These are phyloP conservation scores for Blepharisma japonicum DNA, from an alignment of 73 alveolate genomes.

Conservation along the genomic window DNA sequence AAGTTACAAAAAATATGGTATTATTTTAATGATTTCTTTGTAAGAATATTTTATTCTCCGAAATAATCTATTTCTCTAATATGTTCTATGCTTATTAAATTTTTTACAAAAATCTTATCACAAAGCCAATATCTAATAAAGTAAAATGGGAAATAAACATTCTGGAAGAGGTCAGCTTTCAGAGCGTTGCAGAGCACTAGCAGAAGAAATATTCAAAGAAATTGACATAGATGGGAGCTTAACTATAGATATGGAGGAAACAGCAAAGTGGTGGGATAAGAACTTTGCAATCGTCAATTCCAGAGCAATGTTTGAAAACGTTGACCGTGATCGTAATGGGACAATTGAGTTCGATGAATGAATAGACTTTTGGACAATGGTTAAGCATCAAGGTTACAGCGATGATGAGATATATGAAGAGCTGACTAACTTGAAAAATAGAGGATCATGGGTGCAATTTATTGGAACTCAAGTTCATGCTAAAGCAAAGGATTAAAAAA, in stretches of 20 bases:
- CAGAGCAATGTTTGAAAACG: constrained; percentile 28
- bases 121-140: no score
- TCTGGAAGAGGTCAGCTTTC: no score
- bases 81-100: no score
- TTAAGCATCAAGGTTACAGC: background rate
- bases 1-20: no score
- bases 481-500: no score
- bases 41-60: no score
- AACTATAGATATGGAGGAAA: constrained; percentile 21
- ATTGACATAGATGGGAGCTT: constrained; percentile 27
- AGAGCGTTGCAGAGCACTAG: background rate
- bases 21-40: no score
- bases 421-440: background rate
- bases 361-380: constrained; percentile 26
- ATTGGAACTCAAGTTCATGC: background rate
- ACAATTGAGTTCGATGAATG: constrained; percentile 4
- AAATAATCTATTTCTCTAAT: no score
- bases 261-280: constrained; percentile 12
- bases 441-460: constrained; percentile 33
- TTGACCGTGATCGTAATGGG: constrained; percentile 1
- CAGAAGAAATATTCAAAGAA: constrained; percentile 24
- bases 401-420: constrained; percentile 28
- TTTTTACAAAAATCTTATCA: no score
- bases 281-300: constrained; percentile 26
- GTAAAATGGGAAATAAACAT: no score